Evolutionary conservation across 2,329 filamentous ascomycete species (phyloP).

Genomic region (Oidium heveae): DNA sequence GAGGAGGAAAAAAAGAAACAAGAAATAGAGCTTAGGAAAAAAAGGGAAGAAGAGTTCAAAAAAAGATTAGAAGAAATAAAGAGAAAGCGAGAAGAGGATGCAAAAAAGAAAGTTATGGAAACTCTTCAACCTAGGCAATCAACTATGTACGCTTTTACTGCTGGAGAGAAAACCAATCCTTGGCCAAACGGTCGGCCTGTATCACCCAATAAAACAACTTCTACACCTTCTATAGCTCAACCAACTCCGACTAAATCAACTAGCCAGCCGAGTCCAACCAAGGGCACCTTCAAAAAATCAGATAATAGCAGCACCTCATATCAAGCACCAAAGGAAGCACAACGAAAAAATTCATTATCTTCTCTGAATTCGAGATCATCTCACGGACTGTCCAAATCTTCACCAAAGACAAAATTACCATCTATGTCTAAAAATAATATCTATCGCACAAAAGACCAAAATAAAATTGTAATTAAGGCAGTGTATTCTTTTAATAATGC

Average conservation of each 20-base stretch:
- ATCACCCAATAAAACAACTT: conserved; percentile 9
- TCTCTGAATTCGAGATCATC: too few relatives aligned
- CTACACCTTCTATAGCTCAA: conserved; percentile 16
- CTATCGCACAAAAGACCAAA: conserved; percentile 70
- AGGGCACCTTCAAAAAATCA: too few relatives aligned
- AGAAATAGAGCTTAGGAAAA: background rate
- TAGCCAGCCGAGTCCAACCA: too few relatives aligned
- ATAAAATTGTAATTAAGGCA: conserved; percentile 87
- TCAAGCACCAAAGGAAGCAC: too few relatives aligned
- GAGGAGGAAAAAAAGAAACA: conserved; percentile 3
- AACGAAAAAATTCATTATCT: conserved; percentile 35
- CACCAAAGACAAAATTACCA: too few relatives aligned
- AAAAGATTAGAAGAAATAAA: conserved; percentile 3
- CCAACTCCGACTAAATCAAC: conserved; percentile 15
- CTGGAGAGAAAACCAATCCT: conserved; percentile 43
- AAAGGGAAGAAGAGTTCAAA: conserved; percentile 1
- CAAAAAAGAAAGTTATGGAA: conserved; percentile 4
- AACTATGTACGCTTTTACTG: conserved; percentile 33
- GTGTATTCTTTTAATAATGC: conserved; percentile 85
- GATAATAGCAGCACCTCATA: too few relatives aligned
- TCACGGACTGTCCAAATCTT: too few relatives aligned
- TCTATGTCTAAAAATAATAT: conserved; percentile 53
- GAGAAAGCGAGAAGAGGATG: conserved; percentile 4
- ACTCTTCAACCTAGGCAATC: conserved; percentile 8
- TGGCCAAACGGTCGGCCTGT: conserved; percentile 38